Percentiles rank a stretch among this genome's conserved stretches.
These are phyloP conservation scores for Carex parvula DNA, from an alignment of 176 grass and related monocot genomes.

Conservation along the genomic window DNA sequence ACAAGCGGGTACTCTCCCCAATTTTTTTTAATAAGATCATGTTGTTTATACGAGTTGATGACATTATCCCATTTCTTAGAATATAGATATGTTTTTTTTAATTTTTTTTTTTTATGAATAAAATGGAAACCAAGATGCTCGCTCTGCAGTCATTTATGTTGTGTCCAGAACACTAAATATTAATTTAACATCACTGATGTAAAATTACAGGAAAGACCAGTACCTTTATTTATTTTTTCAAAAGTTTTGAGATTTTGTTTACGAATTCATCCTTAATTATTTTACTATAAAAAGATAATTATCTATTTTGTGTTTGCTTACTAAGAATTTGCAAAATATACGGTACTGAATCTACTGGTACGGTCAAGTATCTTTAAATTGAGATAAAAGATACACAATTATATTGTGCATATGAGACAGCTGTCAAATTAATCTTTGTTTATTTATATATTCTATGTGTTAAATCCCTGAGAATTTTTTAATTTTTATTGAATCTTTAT, in stretches of 20 bases:
- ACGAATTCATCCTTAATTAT: not conserved
- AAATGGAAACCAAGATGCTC: not conserved
- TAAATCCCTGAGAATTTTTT: not conserved
- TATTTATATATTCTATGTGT: not conserved
- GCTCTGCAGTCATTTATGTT: not conserved
- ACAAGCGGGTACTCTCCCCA: not conserved
- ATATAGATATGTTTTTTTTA: not conserved
- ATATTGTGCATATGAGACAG: not conserved
- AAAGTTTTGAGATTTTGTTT: not conserved
- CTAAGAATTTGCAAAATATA: not conserved
- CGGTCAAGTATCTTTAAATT: not conserved
- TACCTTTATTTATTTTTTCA: not conserved
- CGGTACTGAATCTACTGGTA: not conserved
- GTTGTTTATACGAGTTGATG: not conserved
- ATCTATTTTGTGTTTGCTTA: not conserved
- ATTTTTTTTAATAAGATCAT: not conserved
- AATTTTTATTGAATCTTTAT: not conserved
- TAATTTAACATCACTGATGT: not conserved
- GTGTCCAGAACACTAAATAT: not conserved
- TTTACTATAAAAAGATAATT: not conserved
- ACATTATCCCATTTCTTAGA: not conserved
- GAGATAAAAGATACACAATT: not conserved
- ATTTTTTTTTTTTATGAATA: not conserved
- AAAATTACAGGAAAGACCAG: not conserved
- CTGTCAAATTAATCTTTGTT: not conserved